Base-by-base conservation (phyloP, 2,329 filamentous ascomycete genomes). In the Venturia oleaginea region DNA sequence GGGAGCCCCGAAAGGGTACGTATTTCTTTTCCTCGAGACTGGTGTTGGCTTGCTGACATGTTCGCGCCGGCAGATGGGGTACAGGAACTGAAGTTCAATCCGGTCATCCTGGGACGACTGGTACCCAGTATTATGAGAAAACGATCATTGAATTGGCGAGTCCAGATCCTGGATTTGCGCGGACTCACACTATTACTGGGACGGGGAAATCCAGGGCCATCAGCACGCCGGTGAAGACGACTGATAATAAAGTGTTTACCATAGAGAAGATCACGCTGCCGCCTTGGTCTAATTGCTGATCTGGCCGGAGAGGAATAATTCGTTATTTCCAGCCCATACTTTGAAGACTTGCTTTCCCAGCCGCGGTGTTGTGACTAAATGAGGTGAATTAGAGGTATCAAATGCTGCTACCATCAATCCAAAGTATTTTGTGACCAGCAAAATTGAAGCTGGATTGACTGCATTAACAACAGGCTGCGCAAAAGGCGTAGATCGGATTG, bases 231-330 rank as follows among this genome's bases (percentile, higher is more conserved):
- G 48, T 55, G 11, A 55, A 55, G 13, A 55, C 48, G 48, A 55
- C 48, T 3, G 48, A 55, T 32, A 34, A 55, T 27, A 55, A 55
- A 19, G 17, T 55, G 4, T 55, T 55, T 24, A 30, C 30, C 7
- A 55, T 55, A 55, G 48, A 34, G 15, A 55, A 55, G 27, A 55
- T 55, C 48, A 55, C 48, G 48, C n/a, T 55, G 15, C 48, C 24
- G 48, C 48, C 30, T 3, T 55, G 48, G 48, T 55, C 48, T 1
- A 55, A 55, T 10, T 55, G 48, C 30, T 55, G 48, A 55, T 11
- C n/a, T 48, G 3, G 22, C n/a, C 7, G n/a, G 24, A 24, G n/a
- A 22, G 2, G n/a, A 24, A 24, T 11, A 24, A 11, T 24, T n/a
- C 43, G 11, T 48, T 13, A 37, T 37, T 6, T 6, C 34, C 34